Evolutionary conservation across 441 rosid genomes (phyloP).

Genomic region (Melastoma candidum): DNA sequence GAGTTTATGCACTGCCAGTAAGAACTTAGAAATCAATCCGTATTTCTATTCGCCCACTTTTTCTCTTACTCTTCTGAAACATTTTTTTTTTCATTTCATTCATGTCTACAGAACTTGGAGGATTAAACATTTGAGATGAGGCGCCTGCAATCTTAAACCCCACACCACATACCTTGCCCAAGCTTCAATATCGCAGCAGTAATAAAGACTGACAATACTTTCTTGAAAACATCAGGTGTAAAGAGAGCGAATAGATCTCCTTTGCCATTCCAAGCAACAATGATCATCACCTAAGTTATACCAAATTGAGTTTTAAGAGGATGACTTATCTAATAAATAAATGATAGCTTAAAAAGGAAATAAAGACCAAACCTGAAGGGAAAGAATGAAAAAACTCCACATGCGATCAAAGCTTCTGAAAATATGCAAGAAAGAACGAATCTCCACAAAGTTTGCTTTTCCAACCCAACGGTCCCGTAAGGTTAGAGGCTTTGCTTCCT

Average conservation of each 20-base stretch:
- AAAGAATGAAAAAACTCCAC: conserved; percentile 95
- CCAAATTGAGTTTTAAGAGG: no score
- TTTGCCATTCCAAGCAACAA: conserved; percentile 83
- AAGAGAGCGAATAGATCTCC: conserved; percentile 53
- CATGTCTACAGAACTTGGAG: not conserved
- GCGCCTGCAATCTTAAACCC: conserved; percentile 1
- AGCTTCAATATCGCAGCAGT: conserved; percentile 96
- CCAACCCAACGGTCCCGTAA: conserved; percentile 76
- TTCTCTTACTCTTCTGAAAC: no score
- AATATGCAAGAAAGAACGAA: conserved; percentile 93
- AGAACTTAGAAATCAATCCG: no score
- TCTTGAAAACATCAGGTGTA: conserved; percentile 51
- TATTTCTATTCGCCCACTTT: no score
- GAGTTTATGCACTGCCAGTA: no score
- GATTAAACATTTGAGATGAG: conserved; percentile 1
- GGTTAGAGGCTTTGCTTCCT: conserved; percentile 62
- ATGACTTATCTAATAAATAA: no score
- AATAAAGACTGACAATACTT: conserved; percentile 79
- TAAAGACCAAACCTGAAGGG: conserved; percentile 59
- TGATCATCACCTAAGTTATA: conserved; percentile 70
- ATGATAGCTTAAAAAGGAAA: not conserved
- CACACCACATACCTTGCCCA: conserved; percentile 63
- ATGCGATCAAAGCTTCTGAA: conserved; percentile 98
- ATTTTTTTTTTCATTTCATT: no score
- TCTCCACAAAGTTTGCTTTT: conserved; percentile 96